Evolutionary conservation across 2,329 filamentous ascomycete species (phyloP).

Genomic region (Plectosphaerella sp.): DNA sequence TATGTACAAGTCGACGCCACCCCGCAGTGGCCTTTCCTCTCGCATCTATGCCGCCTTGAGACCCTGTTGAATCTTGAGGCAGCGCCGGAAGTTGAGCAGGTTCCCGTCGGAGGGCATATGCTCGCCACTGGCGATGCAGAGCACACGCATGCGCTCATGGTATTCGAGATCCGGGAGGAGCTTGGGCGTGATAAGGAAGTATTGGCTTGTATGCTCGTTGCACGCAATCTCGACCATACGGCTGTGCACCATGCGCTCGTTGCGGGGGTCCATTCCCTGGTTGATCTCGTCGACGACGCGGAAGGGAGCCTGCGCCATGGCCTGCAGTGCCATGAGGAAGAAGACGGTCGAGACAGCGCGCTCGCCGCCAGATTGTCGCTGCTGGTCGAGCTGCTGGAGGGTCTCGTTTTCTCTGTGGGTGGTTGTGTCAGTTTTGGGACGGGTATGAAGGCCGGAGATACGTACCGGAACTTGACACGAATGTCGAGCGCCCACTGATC

Average conservation of each 20-base stretch:
- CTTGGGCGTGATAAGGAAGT: conserved; percentile 98
- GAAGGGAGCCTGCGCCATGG: conserved; percentile 90
- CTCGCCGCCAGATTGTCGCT: conserved; percentile 94
- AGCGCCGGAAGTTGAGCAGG: conserved; percentile 44
- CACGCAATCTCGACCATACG: conserved; percentile 98
- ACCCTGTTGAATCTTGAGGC: conserved; percentile 36
- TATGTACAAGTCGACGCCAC: not conserved
- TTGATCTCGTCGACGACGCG: conserved; percentile 99
- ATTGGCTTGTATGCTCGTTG: conserved; percentile 71
- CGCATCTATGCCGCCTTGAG: conserved; percentile 2
- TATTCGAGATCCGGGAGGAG: conserved; percentile 81
- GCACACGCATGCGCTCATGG: conserved; percentile 83
- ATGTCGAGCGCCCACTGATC: conserved; percentile 93
- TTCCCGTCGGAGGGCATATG: conserved; percentile 53
- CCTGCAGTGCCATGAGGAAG: conserved; percentile 97
- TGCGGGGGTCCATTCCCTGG: conserved; percentile 97
- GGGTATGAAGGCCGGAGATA: not conserved
- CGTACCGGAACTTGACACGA: conserved; percentile 85
- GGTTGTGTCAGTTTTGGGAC: not conserved
- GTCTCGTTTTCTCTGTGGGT: conserved; percentile 69
- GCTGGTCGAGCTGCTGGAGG: conserved; percentile 79
- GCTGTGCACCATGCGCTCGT: conserved; percentile 96
- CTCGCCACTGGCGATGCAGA: conserved; percentile 91
- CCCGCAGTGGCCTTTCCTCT: not conserved
- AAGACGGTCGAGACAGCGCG: conserved; percentile 96